Conservation (phyloP, 2,329 filamentous ascomycete species). For the Alternaria ethzedia region DNA sequence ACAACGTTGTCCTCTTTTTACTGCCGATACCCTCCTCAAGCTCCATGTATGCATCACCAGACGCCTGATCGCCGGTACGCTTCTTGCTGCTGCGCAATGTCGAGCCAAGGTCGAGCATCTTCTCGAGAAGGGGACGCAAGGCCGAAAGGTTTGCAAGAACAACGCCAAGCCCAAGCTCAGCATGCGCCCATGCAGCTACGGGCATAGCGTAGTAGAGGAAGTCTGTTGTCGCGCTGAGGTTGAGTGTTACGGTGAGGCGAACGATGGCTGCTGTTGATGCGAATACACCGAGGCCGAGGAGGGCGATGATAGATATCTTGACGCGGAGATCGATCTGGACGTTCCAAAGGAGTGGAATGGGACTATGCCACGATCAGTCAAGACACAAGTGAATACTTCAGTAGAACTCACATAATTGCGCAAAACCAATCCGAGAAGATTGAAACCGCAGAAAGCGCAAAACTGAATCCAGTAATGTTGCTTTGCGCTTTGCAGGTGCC, state of each 20-base stretch:
- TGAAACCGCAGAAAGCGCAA: background rate
- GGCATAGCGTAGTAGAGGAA: slow-evolving; percentile 22
- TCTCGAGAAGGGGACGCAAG: slow-evolving; percentile 19
- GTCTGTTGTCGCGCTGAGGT: slow-evolving; percentile 23
- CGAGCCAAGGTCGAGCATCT: slow-evolving; percentile 12
- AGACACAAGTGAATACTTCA: background rate
- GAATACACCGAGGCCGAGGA: slow-evolving; percentile 22
- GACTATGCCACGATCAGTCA: background rate
- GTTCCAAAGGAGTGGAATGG: slow-evolving; percentile 30
- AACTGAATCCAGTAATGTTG: background rate
- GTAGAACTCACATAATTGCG: background rate
- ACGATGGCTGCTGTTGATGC: slow-evolving; percentile 38
- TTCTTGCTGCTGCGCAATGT: slow-evolving; percentile 4
- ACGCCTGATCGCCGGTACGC: slow-evolving; percentile 8
- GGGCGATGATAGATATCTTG: slow-evolving; percentile 25
- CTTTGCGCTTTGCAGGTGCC: background rate
- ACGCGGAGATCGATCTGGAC: slow-evolving; percentile 27
- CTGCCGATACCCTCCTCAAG: background rate
- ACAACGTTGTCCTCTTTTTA: background rate
- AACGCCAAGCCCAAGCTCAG: slow-evolving; percentile 14
- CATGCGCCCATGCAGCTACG: slow-evolving; percentile 20
- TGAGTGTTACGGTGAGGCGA: slow-evolving; percentile 45
- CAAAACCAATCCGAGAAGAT: background rate
- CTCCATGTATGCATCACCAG: slow-evolving; percentile 13
- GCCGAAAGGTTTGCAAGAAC: slow-evolving; percentile 20